Conservation (phyloP, 2,329 filamentous ascomycete species). For the Claviceps purpurea region DNA sequence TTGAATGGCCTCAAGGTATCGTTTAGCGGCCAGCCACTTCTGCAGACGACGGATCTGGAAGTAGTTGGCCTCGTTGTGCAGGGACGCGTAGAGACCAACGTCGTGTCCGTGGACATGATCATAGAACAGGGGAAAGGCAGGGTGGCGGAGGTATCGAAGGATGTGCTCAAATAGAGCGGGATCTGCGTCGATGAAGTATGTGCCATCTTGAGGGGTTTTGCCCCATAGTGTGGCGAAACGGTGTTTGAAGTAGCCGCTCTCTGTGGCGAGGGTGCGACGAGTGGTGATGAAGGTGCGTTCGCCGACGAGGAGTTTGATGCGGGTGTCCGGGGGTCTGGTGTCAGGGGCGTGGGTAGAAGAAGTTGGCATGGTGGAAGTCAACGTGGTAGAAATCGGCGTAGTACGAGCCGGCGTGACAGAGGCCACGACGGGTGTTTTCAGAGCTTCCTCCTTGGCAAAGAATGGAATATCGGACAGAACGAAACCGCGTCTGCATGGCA, state of each 20-base stretch:
- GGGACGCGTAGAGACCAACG: background rate
- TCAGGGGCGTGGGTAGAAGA: too few species aligned
- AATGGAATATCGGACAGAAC: too few species aligned
- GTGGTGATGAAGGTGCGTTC: background rate
- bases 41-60: background rate
- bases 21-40: background rate
- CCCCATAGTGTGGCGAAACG: background rate
- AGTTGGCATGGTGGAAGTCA: too few species aligned
- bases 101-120: background rate
- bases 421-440: too few species aligned
- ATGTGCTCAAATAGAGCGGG: slow-evolving; percentile 22
- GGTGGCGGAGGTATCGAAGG: slow-evolving; percentile 20
- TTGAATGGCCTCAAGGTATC: background rate
- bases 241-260: background rate
- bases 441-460: too few species aligned
- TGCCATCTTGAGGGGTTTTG: slow-evolving; percentile 7
- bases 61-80: background rate
- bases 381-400: too few species aligned
- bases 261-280: background rate
- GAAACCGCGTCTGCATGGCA: too few species aligned
- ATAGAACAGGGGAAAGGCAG: slow-evolving; percentile 22
- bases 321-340: background rate
- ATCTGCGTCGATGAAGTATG: slow-evolving; percentile 26
- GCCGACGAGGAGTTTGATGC: background rate
- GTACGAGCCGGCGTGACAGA: too few species aligned